Conservation (phyloP, 352 stramenopile species). For the Halophytophthora polymorphica region DNA sequence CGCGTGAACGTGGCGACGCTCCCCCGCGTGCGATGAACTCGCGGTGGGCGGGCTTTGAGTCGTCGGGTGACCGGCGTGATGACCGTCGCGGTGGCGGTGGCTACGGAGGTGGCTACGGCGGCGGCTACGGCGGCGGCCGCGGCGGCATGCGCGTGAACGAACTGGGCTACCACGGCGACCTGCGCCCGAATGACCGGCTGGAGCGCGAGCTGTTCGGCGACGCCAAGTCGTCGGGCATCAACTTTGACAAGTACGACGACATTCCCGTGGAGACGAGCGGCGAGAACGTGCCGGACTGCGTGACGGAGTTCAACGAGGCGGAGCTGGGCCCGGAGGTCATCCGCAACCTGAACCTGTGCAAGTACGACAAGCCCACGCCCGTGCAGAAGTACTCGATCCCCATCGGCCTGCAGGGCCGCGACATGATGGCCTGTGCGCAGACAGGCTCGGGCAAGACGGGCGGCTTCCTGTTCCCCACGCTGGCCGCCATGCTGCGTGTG, state of each 20-base stretch:
- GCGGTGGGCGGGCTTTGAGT: constrained; percentile 55
- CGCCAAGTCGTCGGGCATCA: constrained; percentile 94
- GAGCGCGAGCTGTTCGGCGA: constrained; percentile 93
- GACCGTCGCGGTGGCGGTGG: constrained; percentile 21
- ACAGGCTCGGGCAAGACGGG: constrained; percentile 97
- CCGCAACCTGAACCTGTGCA: constrained; percentile 90
- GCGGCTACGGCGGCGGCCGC: constrained; percentile 42
- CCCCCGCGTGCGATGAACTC: constrained; percentile 40
- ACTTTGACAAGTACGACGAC: constrained; percentile 99
- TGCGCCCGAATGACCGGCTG: constrained; percentile 88
- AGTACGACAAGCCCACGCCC: constrained; percentile 97
- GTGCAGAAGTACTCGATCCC: constrained; percentile 99
- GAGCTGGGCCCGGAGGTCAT: constrained; percentile 91
- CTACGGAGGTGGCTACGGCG: constrained; percentile 19
- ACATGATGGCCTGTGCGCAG: constrained; percentile 99
- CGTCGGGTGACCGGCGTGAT: constrained; percentile 24
- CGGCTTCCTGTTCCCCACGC: constrained; percentile 96
- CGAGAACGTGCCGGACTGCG: constrained; percentile 91
- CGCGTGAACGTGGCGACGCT: constrained; percentile 26
- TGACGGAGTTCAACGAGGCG: constrained; percentile 87
- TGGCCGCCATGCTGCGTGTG: constrained; percentile 93
- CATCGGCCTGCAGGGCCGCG: constrained; percentile 91
- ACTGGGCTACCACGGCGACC: constrained; percentile 96
- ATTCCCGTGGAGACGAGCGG: constrained; percentile 97
- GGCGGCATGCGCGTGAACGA: constrained; percentile 87